Percentiles rank a stretch among this genome's conserved stretches.
These are phyloP conservation scores for Chrysophaeum taylorii DNA, from an alignment of 352 stramenopile genomes.

Conservation along the genomic window DNA sequence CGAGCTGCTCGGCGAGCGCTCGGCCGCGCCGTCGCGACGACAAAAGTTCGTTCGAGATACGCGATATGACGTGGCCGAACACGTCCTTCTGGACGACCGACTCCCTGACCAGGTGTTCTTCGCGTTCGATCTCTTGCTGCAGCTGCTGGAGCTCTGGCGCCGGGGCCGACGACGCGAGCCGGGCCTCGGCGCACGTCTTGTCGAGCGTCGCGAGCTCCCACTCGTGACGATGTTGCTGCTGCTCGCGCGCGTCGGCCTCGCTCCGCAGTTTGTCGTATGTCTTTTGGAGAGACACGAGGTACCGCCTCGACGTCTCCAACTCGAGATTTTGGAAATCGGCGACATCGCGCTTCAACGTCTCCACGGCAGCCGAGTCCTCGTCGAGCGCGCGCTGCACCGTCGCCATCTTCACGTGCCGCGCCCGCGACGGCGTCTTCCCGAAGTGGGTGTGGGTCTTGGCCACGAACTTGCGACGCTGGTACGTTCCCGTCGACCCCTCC, in stretches of 20 bases:
- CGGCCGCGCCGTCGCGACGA: slow-evolving; percentile 24
- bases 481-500: slow-evolving; percentile 20
- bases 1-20: slow-evolving; percentile 18
- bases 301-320: slow-evolving; percentile 9
- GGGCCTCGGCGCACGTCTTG: slow-evolving; percentile 12
- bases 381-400: slow-evolving; percentile 29
- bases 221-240: slow-evolving; percentile 22
- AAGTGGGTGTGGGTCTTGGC: neutral
- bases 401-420: slow-evolving; percentile 32
- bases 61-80: slow-evolving; percentile 22
- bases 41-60: slow-evolving; percentile 26
- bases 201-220: slow-evolving; percentile 32
- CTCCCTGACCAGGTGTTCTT: slow-evolving; percentile 4
- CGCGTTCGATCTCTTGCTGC: neutral
- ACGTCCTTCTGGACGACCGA: slow-evolving; percentile 19
- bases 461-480: slow-evolving; percentile 27
- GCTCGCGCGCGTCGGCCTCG: slow-evolving; percentile 26
- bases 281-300: slow-evolving; percentile 19
- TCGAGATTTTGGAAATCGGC: slow-evolving; percentile 19
- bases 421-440: neutral
- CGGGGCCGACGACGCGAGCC: neutral
- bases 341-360: slow-evolving; percentile 31
- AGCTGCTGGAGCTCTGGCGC: slow-evolving; percentile 2
- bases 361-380: slow-evolving; percentile 30
- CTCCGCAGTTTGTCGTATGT: slow-evolving; percentile 19